Conservation (phyloP, 2,329 filamentous ascomycete species). For the Clonostachys solani region DNA sequence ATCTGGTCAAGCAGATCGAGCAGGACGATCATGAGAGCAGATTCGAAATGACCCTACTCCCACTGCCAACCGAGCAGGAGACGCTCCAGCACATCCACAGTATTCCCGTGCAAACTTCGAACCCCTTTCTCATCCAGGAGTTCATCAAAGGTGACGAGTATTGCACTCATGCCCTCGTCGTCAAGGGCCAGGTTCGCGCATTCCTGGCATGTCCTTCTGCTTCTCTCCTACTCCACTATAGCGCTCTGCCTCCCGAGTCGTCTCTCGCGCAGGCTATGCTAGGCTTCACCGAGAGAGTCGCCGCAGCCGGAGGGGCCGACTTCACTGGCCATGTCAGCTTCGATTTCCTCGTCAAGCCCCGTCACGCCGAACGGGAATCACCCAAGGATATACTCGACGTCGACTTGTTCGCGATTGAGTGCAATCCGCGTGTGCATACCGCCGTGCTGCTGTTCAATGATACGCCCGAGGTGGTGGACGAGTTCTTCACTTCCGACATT, state of each 20-base stretch:
- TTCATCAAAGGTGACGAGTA: conserved; percentile 60
- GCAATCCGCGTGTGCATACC: conserved; percentile 57
- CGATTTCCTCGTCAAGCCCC: conserved; percentile 55
- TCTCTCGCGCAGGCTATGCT: conserved; percentile 56
- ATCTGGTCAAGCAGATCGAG: conserved; percentile 63
- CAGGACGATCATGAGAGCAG: conserved; percentile 43
- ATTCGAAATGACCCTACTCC: too few relatives aligned
- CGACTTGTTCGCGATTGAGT: conserved; percentile 58
- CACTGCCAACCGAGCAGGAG: conserved; percentile 30
- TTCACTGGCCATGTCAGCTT: conserved; percentile 71
- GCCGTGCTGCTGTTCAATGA: conserved; percentile 57
- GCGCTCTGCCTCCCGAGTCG: conserved; percentile 48
- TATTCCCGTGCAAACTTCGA: conserved; percentile 37
- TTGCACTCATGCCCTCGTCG: conserved; percentile 66
- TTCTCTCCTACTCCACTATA: conserved; percentile 64
- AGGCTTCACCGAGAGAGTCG: conserved; percentile 57
- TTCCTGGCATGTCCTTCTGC: conserved; percentile 64
- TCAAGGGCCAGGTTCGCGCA: conserved; percentile 58
- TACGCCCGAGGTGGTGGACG: conserved; percentile 39
- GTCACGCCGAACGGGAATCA: conserved; percentile 7
- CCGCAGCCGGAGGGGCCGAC: conserved; percentile 35
- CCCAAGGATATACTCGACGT: conserved; percentile 23
- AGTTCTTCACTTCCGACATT: conserved; percentile 43
- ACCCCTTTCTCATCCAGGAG: conserved; percentile 61
- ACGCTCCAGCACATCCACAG: conserved; percentile 50